Percentiles rank a stretch among this genome's conserved stretches.
These are phyloP conservation scores for Candida nanaspora DNA, from an alignment of 805 yeast species.

Conservation along the genomic window DNA sequence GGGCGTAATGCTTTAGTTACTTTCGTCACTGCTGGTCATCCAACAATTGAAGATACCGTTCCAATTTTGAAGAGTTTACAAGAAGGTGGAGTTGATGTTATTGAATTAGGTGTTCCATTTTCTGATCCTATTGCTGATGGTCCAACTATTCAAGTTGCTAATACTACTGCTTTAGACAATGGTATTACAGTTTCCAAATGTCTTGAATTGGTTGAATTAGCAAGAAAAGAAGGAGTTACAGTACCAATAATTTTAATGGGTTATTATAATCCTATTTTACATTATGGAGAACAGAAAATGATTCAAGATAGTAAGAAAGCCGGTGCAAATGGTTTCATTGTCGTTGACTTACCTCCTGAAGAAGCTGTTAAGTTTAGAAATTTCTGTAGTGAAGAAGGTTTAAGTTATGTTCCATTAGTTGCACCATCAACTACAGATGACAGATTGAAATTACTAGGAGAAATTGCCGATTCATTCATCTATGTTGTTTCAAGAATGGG, in stretches of 20 bases:
- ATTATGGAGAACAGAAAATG: constrained; percentile 82
- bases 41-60: constrained; percentile 79
- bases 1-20: constrained; percentile 84
- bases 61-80: constrained; percentile 85
- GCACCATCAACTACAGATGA: constrained; percentile 96
- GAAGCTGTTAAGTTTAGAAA: constrained; percentile 87
- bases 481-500: constrained; percentile 98
- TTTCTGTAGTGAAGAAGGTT: constrained; percentile 55
- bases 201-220: constrained; percentile 63
- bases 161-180: constrained; percentile 72
- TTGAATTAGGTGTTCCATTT: constrained; percentile 94
- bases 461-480: constrained; percentile 90
- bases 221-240: constrained; percentile 77
- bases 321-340: constrained; percentile 92
- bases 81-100: constrained; percentile 91
- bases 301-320: constrained; percentile 72
- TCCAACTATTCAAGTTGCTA: constrained; percentile 89
- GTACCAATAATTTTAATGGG: constrained; percentile 95
- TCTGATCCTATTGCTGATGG: constrained; percentile 99
- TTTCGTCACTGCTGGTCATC: constrained; percentile 92
- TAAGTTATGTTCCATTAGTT: constrained; percentile 86
- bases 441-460: constrained; percentile 68
- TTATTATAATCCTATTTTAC: constrained; percentile 89
- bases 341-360: constrained; percentile 97
- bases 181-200: constrained; percentile 69